Evolutionary conservation across 176 grass and related monocot species (phyloP).

Genomic region (Leersia perrieri): DNA sequence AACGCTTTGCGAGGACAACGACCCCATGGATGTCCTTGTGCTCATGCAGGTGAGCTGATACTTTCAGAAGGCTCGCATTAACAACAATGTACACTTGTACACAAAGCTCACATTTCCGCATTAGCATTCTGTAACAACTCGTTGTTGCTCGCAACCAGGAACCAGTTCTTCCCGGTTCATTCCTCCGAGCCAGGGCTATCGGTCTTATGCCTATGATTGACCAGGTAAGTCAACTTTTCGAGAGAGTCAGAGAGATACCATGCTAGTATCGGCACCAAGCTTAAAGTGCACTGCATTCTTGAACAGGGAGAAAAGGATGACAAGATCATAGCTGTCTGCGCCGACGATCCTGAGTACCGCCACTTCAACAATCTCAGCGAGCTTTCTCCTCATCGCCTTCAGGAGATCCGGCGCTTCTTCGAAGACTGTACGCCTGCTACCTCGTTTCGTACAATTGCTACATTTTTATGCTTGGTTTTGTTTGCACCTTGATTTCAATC

Average conservation of each 20-base stretch:
- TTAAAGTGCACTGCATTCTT: not conserved
- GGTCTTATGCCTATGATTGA: slow-evolving; percentile 89
- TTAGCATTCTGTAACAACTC: not conserved
- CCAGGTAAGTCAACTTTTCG: slow-evolving; percentile 27
- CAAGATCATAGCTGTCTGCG: slow-evolving; percentile 93
- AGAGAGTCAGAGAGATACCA: not conserved
- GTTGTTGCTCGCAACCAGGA: slow-evolving; percentile 39
- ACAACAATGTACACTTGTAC: not conserved
- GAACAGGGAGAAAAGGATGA: slow-evolving; percentile 82
- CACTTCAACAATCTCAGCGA: slow-evolving; percentile 68
- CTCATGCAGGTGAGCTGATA: slow-evolving; percentile 68
- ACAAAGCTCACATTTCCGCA: not conserved
- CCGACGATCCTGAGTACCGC: slow-evolving; percentile 88
- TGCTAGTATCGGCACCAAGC: not conserved
- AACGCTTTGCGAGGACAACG: slow-evolving; percentile 93
- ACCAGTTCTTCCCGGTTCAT: slow-evolving; percentile 52
- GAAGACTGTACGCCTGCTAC: slow-evolving; percentile 61
- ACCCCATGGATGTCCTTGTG: slow-evolving; percentile 91
- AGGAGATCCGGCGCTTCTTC: slow-evolving; percentile 85
- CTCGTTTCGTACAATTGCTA: not conserved
- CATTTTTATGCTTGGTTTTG: not conserved
- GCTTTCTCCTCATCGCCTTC: slow-evolving; percentile 79
- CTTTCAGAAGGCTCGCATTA: not conserved
- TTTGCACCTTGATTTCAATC: not conserved
- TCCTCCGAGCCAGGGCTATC: slow-evolving; percentile 77